Percentiles rank a stretch among this genome's conserved stretches.
Evolutionary conservation across 2,329 filamentous ascomycete species (phyloP).

Genomic region (Fusarium citri): DNA sequence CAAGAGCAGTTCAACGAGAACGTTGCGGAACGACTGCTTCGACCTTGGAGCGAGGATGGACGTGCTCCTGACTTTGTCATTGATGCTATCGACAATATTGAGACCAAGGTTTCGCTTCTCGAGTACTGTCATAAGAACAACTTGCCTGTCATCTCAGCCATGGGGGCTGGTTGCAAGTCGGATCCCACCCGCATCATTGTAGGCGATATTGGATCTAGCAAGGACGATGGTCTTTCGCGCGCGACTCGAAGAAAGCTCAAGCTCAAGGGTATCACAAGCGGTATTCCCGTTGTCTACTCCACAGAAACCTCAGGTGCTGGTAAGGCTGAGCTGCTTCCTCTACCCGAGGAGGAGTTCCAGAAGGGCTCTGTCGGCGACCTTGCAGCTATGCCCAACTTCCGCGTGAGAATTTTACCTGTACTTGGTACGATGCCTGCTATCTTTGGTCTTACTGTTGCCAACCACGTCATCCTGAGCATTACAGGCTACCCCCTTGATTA

Average conservation of each 20-base stretch:
- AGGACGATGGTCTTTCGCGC: constrained; percentile 88
- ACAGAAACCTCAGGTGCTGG: constrained; percentile 90
- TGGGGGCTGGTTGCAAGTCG: constrained; percentile 97
- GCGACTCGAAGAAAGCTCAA: constrained; percentile 85
- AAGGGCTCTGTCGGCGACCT: constrained; percentile 90
- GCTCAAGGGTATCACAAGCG: constrained; percentile 79
- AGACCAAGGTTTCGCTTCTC: constrained; percentile 91
- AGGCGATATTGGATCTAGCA: constrained; percentile 88
- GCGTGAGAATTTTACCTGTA: constrained; percentile 93
- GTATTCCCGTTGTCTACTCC: constrained; percentile 92
- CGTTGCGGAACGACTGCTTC: constrained; percentile 75
- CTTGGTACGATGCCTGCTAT: constrained; percentile 97
- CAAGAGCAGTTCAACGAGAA: constrained; percentile 83
- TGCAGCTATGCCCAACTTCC: constrained; percentile 89
- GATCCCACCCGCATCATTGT: constrained; percentile 85
- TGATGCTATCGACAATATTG: constrained; percentile 98
- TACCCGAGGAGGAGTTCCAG: constrained; percentile 86
- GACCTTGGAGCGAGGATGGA: constrained; percentile 69
- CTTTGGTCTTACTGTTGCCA: constrained; percentile 91
- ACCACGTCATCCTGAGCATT: constrained; percentile 89
- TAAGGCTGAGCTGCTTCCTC: constrained; percentile 88
- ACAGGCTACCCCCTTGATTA: constrained; percentile 89
- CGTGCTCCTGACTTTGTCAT: constrained; percentile 87
- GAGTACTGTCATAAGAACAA: constrained; percentile 85
- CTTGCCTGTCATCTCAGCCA: constrained; percentile 88